Base-by-base conservation (phyloP, 495 filamentous ascomycete species). In the Echria macrotheca region DNA sequence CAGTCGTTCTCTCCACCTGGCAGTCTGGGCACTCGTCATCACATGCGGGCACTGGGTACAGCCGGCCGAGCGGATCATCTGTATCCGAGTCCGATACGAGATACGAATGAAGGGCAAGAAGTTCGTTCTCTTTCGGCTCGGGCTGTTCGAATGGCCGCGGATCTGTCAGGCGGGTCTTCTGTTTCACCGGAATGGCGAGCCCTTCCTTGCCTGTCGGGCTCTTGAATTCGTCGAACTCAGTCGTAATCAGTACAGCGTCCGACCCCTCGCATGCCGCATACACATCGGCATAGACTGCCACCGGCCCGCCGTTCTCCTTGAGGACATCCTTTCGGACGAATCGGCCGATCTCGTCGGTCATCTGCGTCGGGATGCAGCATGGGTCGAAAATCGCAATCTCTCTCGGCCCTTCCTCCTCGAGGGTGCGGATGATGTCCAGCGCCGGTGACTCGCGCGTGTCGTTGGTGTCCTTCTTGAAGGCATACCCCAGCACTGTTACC, bases 381-480 rank as follows among this genome's bases (percentile, higher is more conserved):
- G 86, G 87, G 55, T 91, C 87, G 60, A 81, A 91, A 49, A 91
- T 80, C 12, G 83, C 72, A 24, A 91, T 76, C 51, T 83, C 76
- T 5, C 61, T 66, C 17, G 77, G 78, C 12, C 73, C 65, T 57
- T 86, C 85, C 19, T 78, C 72, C 12, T 82, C 65, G 22, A 91
- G 60, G 8, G 72, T 70, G 32, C 73, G 75, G 52, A 88, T 77
- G 23, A 91, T 73, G 15, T 78, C 76, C 28, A 87, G 74, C 0
- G 86, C 80, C 0, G 83, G 75, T 18, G 78, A 80, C 61, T 89
- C 85, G 5, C 87, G 74, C 7, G 81, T 85, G 59, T 91, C 87
- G 11, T 78, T 77, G 0, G 86, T 90, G 56, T 88, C 72, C 62
- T 87, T 85, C 71, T 91, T 91, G 67, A 86, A 91, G 4, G 87